Evolutionary conservation across 352 stramenopile genomes (phyloP).

Genomic region (Chrysophaeum taylorii): DNA sequence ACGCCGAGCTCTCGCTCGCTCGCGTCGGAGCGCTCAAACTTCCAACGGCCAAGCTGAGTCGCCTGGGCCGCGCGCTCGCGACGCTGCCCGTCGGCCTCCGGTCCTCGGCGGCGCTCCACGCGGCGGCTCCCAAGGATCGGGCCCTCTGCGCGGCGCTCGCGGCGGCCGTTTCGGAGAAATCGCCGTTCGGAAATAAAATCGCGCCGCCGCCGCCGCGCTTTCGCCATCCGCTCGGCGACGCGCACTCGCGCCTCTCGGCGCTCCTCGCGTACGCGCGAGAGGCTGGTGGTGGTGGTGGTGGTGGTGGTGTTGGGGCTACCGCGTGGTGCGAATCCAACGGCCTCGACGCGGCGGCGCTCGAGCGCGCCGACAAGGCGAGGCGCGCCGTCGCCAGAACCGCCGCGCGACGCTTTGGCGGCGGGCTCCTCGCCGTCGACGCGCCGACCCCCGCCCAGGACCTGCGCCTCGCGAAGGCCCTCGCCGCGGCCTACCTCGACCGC

Average conservation of each 20-base stretch:
- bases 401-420: not conserved
- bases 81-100: slow-evolving; percentile 50
- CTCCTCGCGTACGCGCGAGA: not conserved
- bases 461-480: not conserved
- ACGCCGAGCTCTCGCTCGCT: not conserved
- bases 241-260: not conserved
- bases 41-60: slow-evolving; percentile 40
- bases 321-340: not conserved
- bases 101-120: slow-evolving; percentile 55
- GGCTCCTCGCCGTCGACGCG: not conserved
- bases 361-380: not conserved
- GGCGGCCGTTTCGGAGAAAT: slow-evolving; percentile 46
- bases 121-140: slow-evolving; percentile 41
- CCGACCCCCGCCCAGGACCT: not conserved
- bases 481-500: not conserved
- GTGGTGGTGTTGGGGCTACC: too few species aligned
- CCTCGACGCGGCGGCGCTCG: not conserved
- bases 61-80: slow-evolving; percentile 41
- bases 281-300: too few species aligned
- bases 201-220: not conserved
- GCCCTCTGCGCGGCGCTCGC: slow-evolving; percentile 54
- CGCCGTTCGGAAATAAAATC: slow-evolving; percentile 33
- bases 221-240: not conserved
- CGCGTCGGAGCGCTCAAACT: not conserved
- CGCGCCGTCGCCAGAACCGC: not conserved